Percentiles rank a stretch among this genome's conserved stretches.
These are phyloP conservation scores for Pseudogymnoascus sp. DNA, from an alignment of 2,329 filamentous ascomycete genomes.

Conservation along the genomic window DNA sequence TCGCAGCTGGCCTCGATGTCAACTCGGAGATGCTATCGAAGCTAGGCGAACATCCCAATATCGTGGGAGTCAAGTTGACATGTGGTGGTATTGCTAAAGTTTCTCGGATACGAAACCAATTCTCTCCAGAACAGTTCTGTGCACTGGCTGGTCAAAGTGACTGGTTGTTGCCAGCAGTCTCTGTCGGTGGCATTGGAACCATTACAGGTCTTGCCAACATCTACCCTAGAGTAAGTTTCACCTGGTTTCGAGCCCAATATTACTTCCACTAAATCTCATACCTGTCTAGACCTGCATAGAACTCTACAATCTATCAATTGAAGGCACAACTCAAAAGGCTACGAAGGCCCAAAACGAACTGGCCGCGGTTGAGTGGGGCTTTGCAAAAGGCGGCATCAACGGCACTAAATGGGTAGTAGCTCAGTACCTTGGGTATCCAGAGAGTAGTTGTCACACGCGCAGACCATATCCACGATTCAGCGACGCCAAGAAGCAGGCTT, in stretches of 20 bases:
- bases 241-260: not conserved
- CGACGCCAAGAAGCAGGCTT: conserved; percentile 40
- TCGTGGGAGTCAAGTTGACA: conserved; percentile 34
- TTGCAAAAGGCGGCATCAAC: conserved; percentile 54
- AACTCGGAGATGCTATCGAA: conserved; percentile 34
- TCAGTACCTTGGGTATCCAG: conserved; percentile 45
- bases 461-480: conserved; percentile 48
- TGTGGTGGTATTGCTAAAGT: conserved; percentile 38
- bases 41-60: conserved; percentile 32
- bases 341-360: conserved; percentile 44
- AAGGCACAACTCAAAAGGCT: conserved; percentile 43
- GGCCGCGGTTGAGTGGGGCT: conserved; percentile 49
- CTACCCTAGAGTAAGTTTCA: conserved; percentile 44
- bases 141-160: conserved; percentile 56
- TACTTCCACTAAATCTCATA: not conserved
- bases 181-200: conserved; percentile 52
- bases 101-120: conserved; percentile 42
- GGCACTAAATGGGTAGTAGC: conserved; percentile 54
- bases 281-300: conserved; percentile 36
- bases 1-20: conserved; percentile 38
- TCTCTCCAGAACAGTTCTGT: conserved; percentile 40
- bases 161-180: conserved; percentile 58
- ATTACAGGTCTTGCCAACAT: conserved; percentile 60
- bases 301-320: conserved; percentile 43
- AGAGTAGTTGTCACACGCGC: conserved; percentile 46